Base-by-base conservation (phyloP, 805 yeast species). In the Sugiyamaella boreocaroliniensis region DNA sequence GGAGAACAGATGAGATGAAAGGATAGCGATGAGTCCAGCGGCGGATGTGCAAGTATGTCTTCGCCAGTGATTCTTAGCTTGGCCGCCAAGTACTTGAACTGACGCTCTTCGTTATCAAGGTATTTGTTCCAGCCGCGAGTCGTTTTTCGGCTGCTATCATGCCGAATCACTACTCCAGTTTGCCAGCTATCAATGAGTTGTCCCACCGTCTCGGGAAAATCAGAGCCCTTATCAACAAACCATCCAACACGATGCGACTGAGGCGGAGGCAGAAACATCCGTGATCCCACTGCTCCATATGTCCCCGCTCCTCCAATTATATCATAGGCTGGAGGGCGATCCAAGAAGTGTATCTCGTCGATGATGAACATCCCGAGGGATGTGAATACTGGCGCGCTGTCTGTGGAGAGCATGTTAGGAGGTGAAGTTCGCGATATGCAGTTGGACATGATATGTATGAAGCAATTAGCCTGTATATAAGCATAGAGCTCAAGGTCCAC, bases 291-390 rank as follows among this genome's bases (percentile, higher is more conserved):
- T 1, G 82, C 78, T 1, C 89, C 89, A 65, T 78, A 90, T 0
- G 92, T 79, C 0, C 95, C 97, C 1, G 90, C 98, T 1, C 98
- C 98, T 0, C 98, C 98, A 46, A 87, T 73, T 7, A 90, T 74
- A 64, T 86, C 66, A 43, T 55, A 56, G 61, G 65, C 58, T 71
- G 73, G 20, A 70, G 60, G 42, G 48, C 56, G 69, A 57, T 50
- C 64, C 0, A 79, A 76, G 61, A 79, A 82, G 52, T 79, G 82
- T 59, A 89, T 87, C 58, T 88, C 96, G 67, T 90, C 98, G 15
- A 90, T 77, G 61, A 92, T 89, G 69, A 89, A 85, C 88, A 90
- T 84, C 45, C 97, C 98, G 72, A 86, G 72, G 1, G 95, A 77
- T 18, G 85, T 75, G 62, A 87, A 77, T 9, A 54, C 45, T 8